Conservation (phyloP, 495 filamentous ascomycete species). For the Penicillium dipodomyicola region DNA sequence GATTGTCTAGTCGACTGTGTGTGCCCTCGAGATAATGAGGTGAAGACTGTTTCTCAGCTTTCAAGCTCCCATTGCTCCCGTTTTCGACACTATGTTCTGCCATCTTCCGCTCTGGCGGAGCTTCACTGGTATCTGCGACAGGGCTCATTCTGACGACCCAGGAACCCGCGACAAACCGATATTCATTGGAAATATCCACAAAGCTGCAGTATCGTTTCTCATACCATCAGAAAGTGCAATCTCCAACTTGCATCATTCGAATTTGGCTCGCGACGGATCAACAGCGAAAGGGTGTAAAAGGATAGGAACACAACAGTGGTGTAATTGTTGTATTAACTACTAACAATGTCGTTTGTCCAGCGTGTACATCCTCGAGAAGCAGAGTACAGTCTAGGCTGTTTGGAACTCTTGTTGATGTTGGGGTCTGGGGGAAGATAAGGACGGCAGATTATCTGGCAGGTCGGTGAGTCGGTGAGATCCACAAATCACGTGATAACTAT, state of each 20-base stretch:
- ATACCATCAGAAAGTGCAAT: slow-evolving; percentile 2
- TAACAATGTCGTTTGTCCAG: background rate
- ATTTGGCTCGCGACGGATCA: background rate
- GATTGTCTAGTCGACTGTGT: background rate
- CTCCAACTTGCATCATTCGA: background rate
- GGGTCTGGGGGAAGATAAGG: slow-evolving; percentile 22
- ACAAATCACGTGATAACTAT: too few relatives aligned
- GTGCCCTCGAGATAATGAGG: too few relatives aligned
- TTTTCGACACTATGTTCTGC: slow-evolving; percentile 4
- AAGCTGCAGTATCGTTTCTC: background rate
- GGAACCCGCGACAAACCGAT: background rate
- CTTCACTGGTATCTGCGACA: slow-evolving; percentile 7
- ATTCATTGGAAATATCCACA: background rate
- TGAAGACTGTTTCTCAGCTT: background rate
- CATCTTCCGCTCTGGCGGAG: slow-evolving; percentile 11
- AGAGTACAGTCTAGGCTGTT: background rate
- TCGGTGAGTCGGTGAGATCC: background rate
- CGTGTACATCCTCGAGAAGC: slow-evolving; percentile 1
- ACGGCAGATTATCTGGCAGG: slow-evolving; percentile 18
- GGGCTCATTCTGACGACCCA: slow-evolving; percentile 12
- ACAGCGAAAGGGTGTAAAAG: background rate
- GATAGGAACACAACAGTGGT: background rate
- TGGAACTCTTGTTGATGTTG: slow-evolving; percentile 3
- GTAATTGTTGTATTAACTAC: background rate
- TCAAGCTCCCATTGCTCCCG: slow-evolving; percentile 1